phyloP scores from a whole-genome alignment of 2,329 filamentous ascomycete species.

The Periconia sp. region DNA sequence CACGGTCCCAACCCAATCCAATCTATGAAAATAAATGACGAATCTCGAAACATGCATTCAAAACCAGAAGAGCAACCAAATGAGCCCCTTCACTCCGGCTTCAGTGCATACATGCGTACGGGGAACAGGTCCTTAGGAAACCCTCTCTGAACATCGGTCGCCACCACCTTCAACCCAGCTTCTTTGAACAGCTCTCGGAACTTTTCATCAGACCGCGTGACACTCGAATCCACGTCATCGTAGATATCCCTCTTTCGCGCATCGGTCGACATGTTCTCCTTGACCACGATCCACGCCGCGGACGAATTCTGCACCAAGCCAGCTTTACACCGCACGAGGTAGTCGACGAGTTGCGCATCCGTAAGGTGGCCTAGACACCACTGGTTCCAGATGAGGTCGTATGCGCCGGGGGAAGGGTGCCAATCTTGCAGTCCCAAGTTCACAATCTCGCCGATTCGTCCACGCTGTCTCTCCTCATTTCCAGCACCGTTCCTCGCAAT shows the following conservation, averaged over 20 bases:
- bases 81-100: slow-evolving; percentile 49
- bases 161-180: slow-evolving; percentile 64
- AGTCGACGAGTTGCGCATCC: slow-evolving; percentile 70
- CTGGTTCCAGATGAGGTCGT: slow-evolving; percentile 86
- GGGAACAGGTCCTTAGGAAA: slow-evolving; percentile 71
- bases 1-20: no score
- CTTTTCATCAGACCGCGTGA: slow-evolving; percentile 75
- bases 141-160: slow-evolving; percentile 52
- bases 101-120: slow-evolving; percentile 77
- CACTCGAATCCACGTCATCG: slow-evolving; percentile 73
- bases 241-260: slow-evolving; percentile 64
- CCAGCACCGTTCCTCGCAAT: slow-evolving; percentile 39
- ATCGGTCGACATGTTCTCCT: slow-evolving; percentile 73
- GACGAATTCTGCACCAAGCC: slow-evolving; percentile 41
- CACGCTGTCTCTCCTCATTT: slow-evolving; percentile 26
- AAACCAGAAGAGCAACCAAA: no score
- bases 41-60: no score
- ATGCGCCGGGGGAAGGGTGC: slow-evolving; percentile 54
- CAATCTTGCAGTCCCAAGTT: slow-evolving; percentile 76
- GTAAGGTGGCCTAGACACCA: slow-evolving; percentile 87
- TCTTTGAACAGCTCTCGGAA: slow-evolving; percentile 69
- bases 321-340: slow-evolving; percentile 62
- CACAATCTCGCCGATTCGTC: slow-evolving; percentile 64
- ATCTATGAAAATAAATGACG: no score
- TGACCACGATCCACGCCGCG: slow-evolving; percentile 66